Evolutionary conservation across 257 asterid species (phyloP), one percentile per base, ranked within the genome.

Genomic region (Fraxinus anomala): DNA sequence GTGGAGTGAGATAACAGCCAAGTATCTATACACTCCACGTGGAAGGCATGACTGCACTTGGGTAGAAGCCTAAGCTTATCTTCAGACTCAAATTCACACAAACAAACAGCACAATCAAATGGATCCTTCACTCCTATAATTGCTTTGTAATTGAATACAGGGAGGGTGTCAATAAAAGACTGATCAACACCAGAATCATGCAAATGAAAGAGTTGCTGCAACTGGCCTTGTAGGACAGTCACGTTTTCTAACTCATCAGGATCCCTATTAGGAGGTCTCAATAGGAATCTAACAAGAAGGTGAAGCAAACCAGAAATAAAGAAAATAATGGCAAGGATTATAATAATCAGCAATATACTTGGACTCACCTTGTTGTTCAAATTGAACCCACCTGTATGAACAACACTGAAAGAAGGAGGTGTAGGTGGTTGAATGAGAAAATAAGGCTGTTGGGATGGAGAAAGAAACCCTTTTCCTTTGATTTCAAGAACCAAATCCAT

Each of bases 131-230:
- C 87, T 23, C 99, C 99, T n/a, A 93, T 89, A 39, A 95, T 92
- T 28, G 97, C 87, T 36, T 91, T 91, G 85, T 95, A 95, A 51
- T 78, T 88, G 82, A 95, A 95, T 0, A 95, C 84, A 33, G 97
- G 99, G 4, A 95, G 93, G 0, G 96, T 85, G 19, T 95, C 99
- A 6, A 95, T 95, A 70, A 87, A 95, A 5, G 99, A 95, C 75
- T 95, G 99, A 77, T 95, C 99, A 7, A 95, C 99, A 9, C 99
- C 98, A 24, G 96, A 84, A 81, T 94, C 99, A 72, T 94, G 99
- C 1, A 94, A 84, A 76, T 92, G 89, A 47, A 94, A 94, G 42
- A 95, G 99, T 73, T 95, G 99, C 86, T 95, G 99, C 44, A 95
- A 79, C 83, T 91, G 99, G 26, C 99, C 99, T 81, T 95, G 97